A percentile compares a stretch with the other conserved stretches of the same genome.
phyloP scores from a whole-genome alignment of 257 asterid genomes.

The Solanum piurae region DNA sequence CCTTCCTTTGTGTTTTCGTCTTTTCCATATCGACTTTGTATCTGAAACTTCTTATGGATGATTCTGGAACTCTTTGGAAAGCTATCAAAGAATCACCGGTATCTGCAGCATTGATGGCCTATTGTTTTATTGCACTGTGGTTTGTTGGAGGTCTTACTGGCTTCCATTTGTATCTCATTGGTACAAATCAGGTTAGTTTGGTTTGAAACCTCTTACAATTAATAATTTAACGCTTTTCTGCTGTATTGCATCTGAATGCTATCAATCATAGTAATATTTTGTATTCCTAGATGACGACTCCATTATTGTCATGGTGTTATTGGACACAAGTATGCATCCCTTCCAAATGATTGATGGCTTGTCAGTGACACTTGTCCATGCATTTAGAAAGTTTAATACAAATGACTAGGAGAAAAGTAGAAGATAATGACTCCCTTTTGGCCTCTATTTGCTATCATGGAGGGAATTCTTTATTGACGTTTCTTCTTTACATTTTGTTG shows the following conservation, averaged over 20 bases:
- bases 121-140: slow-evolving; percentile 60
- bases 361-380: background rate
- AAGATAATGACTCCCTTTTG: background rate
- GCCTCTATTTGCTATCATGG: background rate
- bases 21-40: slow-evolving; percentile 34
- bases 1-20: slow-evolving; percentile 48
- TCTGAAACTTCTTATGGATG: slow-evolving; percentile 34
- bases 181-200: slow-evolving; percentile 52
- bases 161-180: slow-evolving; percentile 56
- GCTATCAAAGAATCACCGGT: slow-evolving; percentile 54
- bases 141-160: slow-evolving; percentile 82
- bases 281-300: background rate
- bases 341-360: background rate
- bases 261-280: background rate
- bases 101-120: slow-evolving; percentile 37
- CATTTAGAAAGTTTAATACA: background rate
- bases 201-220: background rate
- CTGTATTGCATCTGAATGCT: background rate
- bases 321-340: background rate
- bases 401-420: background rate
- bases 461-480: background rate
- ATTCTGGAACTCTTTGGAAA: slow-evolving; percentile 22
- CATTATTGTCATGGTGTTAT: background rate
- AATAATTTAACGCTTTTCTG: background rate
- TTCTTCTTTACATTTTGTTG: background rate